phyloP scores from a whole-genome alignment of 257 asterid species.

The Plantago elongata region DNA sequence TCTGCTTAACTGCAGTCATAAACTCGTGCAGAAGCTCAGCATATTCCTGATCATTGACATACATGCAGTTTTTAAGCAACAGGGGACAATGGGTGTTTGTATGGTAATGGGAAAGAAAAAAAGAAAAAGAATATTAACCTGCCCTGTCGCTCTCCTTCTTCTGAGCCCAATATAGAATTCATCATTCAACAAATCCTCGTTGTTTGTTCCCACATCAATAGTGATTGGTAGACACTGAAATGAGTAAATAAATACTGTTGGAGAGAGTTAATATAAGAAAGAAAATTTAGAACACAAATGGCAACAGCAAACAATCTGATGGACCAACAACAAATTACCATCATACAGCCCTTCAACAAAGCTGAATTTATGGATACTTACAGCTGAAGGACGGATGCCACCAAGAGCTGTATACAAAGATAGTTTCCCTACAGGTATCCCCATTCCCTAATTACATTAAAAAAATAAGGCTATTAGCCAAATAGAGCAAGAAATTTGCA shows the following conservation, averaged over 20 bases:
- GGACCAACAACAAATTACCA: background rate
- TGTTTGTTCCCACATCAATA: slow-evolving; percentile 79
- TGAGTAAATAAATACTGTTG: background rate
- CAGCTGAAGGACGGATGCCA: slow-evolving; percentile 90
- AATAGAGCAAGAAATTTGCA: background rate
- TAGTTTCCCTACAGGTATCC: slow-evolving; percentile 91
- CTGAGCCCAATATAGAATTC: slow-evolving; percentile 74
- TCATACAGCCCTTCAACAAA: background rate
- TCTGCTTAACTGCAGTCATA: slow-evolving; percentile 79
- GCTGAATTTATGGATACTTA: slow-evolving; percentile 21
- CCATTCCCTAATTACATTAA: slow-evolving; percentile 77
- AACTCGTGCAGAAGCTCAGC: slow-evolving; percentile 74
- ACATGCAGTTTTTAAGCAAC: slow-evolving; percentile 9
- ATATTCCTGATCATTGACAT: slow-evolving; percentile 49
- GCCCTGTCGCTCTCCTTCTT: slow-evolving; percentile 71
- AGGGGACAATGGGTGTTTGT: background rate
- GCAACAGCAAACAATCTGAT: background rate
- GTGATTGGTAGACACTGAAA: slow-evolving; percentile 79
- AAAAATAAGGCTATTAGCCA: slow-evolving; percentile 21
- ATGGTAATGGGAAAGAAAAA: slow-evolving; percentile 4
- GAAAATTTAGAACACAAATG: slow-evolving; percentile 9
- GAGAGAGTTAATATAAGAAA: background rate
- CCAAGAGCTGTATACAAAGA: slow-evolving; percentile 92
- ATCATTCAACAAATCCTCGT: slow-evolving; percentile 58
- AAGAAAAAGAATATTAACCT: slow-evolving; percentile 36